phyloP scores from a whole-genome alignment of 1,139 yeast species.

The Zygoascus sp. region DNA sequence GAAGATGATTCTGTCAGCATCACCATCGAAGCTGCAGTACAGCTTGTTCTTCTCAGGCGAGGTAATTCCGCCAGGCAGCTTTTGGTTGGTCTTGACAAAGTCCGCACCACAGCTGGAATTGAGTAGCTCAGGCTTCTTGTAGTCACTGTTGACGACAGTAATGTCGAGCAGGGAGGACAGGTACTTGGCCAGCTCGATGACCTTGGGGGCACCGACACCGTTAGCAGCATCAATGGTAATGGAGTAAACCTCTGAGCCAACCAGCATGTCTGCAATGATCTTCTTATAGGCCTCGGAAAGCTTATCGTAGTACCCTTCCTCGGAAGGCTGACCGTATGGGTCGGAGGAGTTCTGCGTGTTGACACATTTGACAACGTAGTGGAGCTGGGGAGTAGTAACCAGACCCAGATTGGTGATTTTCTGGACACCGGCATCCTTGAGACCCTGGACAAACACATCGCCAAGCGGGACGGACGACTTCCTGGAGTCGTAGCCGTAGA shows the following conservation, averaged over 20 bases:
- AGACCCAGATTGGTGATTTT: slow-evolving; percentile 56
- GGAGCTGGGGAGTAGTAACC: slow-evolving; percentile 92
- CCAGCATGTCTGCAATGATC: slow-evolving; percentile 30
- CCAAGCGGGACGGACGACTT: slow-evolving; percentile 71
- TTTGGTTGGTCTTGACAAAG: slow-evolving; percentile 84
- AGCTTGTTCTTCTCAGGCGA: slow-evolving; percentile 42
- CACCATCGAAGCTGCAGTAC: slow-evolving; percentile 92
- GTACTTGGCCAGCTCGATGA: slow-evolving; percentile 42
- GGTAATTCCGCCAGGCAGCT: slow-evolving; percentile 59
- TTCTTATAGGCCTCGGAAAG: slow-evolving; percentile 46
- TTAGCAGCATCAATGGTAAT: slow-evolving; percentile 84
- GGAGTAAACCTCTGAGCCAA: slow-evolving; percentile 29
- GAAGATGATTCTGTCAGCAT: slow-evolving; percentile 91
- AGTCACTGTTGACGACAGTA: slow-evolving; percentile 57
- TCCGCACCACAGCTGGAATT: slow-evolving; percentile 94
- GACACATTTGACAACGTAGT: slow-evolving; percentile 70
- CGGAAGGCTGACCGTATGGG: slow-evolving; percentile 59
- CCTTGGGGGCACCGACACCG: slow-evolving; percentile 90
- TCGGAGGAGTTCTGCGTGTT: slow-evolving; percentile 48
- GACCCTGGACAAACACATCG: slow-evolving; percentile 62
- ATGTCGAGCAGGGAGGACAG: slow-evolving; percentile 42
- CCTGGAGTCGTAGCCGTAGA: slow-evolving; percentile 51
- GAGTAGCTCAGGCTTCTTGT: slow-evolving; percentile 51
- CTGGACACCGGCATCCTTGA: slow-evolving; percentile 47
- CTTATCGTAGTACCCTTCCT: slow-evolving; percentile 67